Base-by-base conservation (phyloP, 345 rosid genomes). In the Aurinia saxatilis region DNA sequence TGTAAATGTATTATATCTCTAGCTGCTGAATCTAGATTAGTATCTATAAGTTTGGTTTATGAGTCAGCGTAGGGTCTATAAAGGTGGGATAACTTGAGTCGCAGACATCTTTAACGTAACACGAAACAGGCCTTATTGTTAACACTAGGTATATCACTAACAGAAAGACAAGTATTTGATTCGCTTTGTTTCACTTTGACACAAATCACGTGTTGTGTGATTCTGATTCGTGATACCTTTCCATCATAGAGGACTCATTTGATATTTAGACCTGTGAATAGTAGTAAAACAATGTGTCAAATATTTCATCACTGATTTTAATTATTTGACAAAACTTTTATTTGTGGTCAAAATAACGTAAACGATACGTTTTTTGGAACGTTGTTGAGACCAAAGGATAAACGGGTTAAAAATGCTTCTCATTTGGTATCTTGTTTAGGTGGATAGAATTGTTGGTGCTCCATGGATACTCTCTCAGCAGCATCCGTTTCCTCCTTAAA, bases 381-480 rank as follows among this genome's bases (percentile, higher is more conserved):
- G 30, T 27, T 27, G 30, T 27, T 27, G 30, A 27, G 25, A 21
- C 25, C 6, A 5, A 27, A 27, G 5, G 5, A n/a, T n/a, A n/a
- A n/a, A n/a, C n/a, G n/a, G n/a, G n/a, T n/a, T n/a, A n/a, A n/a
- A n/a, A n/a, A n/a, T n/a, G n/a, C n/a, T n/a, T n/a, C n/a, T n/a
- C n/a, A n/a, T n/a, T n/a, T n/a, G n/a, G n/a, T n/a, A n/a, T n/a
- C n/a, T n/a, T n/a, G n/a, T n/a, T n/a, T n/a, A n/a, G n/a, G n/a
- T n/a, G n/a, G n/a, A n/a, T n/a, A n/a, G n/a, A n/a, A n/a, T n/a
- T n/a, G 25, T 21, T 5, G 5, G 1, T 27, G 4, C 5, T n/a
- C 30, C 74, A 83, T 88, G 96, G 96, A 85, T 36, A 70, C 85
- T 15, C 73, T 82, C 52, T 68, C 86, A 16, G 77, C 72, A 67